Evolutionary conservation across 2,329 filamentous ascomycete genomes (phyloP).

Genomic region (Grosmannia clavigera): DNA sequence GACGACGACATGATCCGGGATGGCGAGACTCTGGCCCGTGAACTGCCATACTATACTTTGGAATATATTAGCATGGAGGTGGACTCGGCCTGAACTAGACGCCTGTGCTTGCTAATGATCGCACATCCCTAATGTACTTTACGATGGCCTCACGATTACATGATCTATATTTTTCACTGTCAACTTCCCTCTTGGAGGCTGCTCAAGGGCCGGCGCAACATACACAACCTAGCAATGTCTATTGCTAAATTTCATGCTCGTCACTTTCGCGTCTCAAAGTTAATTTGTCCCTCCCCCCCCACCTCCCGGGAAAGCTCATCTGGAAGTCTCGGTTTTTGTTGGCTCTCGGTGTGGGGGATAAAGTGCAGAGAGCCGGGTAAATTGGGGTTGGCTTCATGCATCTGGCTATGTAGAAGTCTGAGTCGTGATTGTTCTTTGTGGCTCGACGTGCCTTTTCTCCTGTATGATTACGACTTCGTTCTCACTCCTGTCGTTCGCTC

Average conservation of each 20-base stretch:
- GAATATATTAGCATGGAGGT: conserved; percentile 42
- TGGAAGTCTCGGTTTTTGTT: background rate
- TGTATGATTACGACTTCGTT: background rate
- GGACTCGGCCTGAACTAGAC: conserved; percentile 19
- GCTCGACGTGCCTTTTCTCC: background rate
- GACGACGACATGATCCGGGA: conserved; percentile 16
- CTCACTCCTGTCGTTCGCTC: background rate
- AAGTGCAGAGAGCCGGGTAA: background rate
- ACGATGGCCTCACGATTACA: background rate
- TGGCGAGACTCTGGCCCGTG: conserved; percentile 30
- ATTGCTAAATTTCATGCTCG: background rate
- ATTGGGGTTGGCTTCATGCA: background rate
- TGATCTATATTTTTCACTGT: background rate
- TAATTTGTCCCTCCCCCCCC: background rate
- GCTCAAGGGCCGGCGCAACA: background rate
- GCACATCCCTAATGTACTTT: background rate
- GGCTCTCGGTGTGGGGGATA: background rate
- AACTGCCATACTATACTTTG: conserved; percentile 37
- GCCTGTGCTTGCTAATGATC: background rate
- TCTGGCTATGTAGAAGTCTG: background rate
- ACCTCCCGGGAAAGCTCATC: too few relatives aligned
- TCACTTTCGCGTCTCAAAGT: background rate
- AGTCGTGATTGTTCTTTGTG: background rate
- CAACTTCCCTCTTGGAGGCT: background rate
- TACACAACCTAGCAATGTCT: background rate